Base-by-base conservation (phyloP, 345 rosid species). In the Gossypium herbaceum region DNA sequence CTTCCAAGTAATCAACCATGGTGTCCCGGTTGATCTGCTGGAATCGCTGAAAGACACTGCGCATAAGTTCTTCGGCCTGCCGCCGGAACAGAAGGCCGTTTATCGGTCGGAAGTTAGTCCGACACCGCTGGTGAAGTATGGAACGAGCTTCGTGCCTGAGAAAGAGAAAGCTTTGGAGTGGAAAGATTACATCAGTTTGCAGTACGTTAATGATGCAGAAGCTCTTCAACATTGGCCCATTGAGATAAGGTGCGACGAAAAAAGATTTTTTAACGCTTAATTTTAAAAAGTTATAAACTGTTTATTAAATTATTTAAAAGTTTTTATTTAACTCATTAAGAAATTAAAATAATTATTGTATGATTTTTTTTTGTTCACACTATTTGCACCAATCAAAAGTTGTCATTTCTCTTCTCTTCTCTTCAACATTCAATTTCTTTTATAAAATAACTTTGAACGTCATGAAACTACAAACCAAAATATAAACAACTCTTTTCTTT, bases 161-260 rank as follows among this genome's bases (percentile, higher is more conserved):
- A 87, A 86, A 71, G 89, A 88, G 82, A 79, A 78, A 72, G 89
- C 89, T 3, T 72, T 88, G 76, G 92, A 88, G 76, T 88, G 90
- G 92, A 88, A 88, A 58, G 92, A 87, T 70, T 88, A 87, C 61
- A 66, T 88, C 71, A 86, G 85, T 74, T 79, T 87, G 86, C 52
- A 29, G 2, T 88, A 88, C 60, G 85, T 85, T 56, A 80, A 69
- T 57, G 89, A 88, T 76, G 73, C 20, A 47, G 92, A 87, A 25
- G 92, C 88, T 34, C 83, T 82, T 77, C 77, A 84, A 47, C 75
- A 82, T 24, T 88, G 92, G 90, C 89, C 90, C 9, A 68, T 55
- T 5, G 83, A 72, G 24, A 84, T 85, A 84, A 81, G 84, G 90
- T 88, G 61, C 59, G 81, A 50, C 3, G 1, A 34, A 34, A 34